phyloP scores from a whole-genome alignment of 108 stramenopile genomes.

The Mayamaea pseudoterrestris region DNA sequence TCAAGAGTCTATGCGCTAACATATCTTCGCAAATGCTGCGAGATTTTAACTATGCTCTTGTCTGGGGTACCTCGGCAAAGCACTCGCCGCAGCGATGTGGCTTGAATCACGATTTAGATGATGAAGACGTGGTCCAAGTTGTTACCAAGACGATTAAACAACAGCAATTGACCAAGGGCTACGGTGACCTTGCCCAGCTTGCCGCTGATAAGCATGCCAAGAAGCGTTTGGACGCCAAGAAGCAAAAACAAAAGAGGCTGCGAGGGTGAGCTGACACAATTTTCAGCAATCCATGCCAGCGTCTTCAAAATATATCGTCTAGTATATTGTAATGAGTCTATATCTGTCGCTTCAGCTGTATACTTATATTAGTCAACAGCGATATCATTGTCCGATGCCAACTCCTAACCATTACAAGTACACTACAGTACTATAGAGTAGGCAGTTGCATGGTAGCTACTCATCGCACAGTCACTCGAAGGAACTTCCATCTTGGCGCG shows the following conservation, averaged over 20 bases:
- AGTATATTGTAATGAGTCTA: too few species aligned
- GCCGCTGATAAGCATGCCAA: conserved; percentile 75
- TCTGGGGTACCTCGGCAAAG: conserved; percentile 95
- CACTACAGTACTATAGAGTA: too few species aligned
- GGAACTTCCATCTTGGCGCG: too few species aligned
- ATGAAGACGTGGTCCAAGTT: conserved; percentile 99
- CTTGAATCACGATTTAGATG: conserved; percentile 75
- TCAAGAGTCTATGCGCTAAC: conserved; percentile 64
- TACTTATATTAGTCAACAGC: too few species aligned
- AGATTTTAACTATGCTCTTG: conserved; percentile 97
- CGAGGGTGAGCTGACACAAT: too few species aligned
- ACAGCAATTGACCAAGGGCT: conserved; percentile 86
- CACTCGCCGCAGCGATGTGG: conserved; percentile 96
- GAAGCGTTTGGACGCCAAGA: conserved; percentile 81
- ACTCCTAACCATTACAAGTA: too few species aligned
- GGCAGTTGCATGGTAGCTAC: too few species aligned
- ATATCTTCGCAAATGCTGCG: conserved; percentile 75
- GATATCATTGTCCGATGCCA: too few species aligned
- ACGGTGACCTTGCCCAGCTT: conserved; percentile 59
- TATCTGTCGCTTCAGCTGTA: too few species aligned
- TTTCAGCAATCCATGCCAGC: too few species aligned
- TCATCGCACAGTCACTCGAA: too few species aligned
- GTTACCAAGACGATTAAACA: conserved; percentile 93
- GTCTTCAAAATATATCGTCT: too few species aligned
- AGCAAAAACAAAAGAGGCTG: conserved; percentile 62